Percentiles rank a stretch among this genome's conserved stretches.
These are phyloP conservation scores for Penicillium olsonii DNA, from an alignment of 2,329 filamentous ascomycete species.

Conservation along the genomic window DNA sequence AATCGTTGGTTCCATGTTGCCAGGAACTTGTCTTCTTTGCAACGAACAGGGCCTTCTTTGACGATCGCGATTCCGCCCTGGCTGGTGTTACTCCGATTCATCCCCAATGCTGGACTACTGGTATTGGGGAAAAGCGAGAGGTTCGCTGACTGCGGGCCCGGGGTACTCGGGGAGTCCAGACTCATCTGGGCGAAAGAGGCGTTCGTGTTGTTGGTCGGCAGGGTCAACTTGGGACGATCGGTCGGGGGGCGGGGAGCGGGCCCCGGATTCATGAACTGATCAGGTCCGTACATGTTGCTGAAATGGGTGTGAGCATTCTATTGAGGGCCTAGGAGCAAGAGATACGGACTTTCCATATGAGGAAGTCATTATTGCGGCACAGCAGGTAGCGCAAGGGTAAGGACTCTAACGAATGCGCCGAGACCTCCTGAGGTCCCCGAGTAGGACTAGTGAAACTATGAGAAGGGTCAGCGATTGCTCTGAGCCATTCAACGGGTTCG, in stretches of 20 bases:
- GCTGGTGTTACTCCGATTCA: slow-evolving; percentile 59
- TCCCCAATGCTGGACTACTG: slow-evolving; percentile 69
- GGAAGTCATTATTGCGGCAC: slow-evolving; percentile 30
- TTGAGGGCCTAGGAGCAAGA: neutral
- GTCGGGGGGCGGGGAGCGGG: slow-evolving; percentile 88
- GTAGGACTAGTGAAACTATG: slow-evolving; percentile 11
- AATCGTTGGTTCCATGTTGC: slow-evolving; percentile 90
- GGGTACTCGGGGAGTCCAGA: slow-evolving; percentile 65
- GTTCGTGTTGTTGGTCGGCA: slow-evolving; percentile 68
- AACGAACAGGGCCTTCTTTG: slow-evolving; percentile 61
- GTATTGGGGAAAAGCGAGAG: slow-evolving; percentile 68
- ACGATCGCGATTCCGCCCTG: slow-evolving; percentile 71
- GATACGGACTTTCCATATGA: slow-evolving; percentile 38
- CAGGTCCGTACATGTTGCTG: slow-evolving; percentile 60
- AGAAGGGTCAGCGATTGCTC: slow-evolving; percentile 9
- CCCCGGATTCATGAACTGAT: slow-evolving; percentile 92
- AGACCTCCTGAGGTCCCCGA: slow-evolving; percentile 26
- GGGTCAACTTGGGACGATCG: slow-evolving; percentile 76
- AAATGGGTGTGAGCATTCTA: slow-evolving; percentile 10
- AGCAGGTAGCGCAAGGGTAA: slow-evolving; percentile 3
- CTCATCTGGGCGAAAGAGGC: slow-evolving; percentile 71
- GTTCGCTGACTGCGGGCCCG: slow-evolving; percentile 43
- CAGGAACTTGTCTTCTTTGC: slow-evolving; percentile 78
- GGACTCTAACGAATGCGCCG: slow-evolving; percentile 20
- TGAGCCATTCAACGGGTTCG: neutral